Conservation (phyloP, 306 rosid species). For the Quercus wislizeni region DNA sequence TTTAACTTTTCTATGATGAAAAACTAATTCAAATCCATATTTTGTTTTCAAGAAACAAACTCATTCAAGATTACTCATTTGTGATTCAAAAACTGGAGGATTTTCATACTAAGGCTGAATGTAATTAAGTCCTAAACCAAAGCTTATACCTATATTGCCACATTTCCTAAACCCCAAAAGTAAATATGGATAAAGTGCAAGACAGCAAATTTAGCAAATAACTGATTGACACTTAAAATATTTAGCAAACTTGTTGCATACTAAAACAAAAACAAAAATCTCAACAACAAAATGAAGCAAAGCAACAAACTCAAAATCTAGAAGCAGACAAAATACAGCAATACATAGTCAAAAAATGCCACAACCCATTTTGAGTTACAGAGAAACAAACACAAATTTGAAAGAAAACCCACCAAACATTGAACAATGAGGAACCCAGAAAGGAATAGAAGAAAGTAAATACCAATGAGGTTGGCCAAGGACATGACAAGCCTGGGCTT, state of each 20-base stretch:
- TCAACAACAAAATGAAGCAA: background rate
- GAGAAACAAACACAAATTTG: background rate
- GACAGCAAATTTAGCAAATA: background rate
- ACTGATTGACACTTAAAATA: background rate
- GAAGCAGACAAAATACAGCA: background rate
- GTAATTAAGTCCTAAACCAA: background rate
- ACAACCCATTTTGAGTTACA: background rate
- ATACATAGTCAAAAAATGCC: background rate
- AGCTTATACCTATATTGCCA: background rate
- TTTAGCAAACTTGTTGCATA: background rate
- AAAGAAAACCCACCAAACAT: background rate
- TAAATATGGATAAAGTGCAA: background rate
- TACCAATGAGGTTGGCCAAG: slow-evolving; percentile 86
- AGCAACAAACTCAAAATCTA: background rate
- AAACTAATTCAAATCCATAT: background rate
- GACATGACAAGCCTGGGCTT: slow-evolving; percentile 81
- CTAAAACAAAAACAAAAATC: background rate
- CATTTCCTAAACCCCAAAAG: slow-evolving; percentile 7
- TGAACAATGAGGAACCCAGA: background rate
- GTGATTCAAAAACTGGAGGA: background rate
- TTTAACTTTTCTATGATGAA: background rate
- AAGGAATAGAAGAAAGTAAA: background rate
- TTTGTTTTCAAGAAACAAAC: background rate
- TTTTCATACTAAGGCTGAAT: background rate
- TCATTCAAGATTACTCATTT: background rate